Base-by-base conservation (phyloP, 176 grass and related monocot species). In the Phoenix dactylifera region DNA sequence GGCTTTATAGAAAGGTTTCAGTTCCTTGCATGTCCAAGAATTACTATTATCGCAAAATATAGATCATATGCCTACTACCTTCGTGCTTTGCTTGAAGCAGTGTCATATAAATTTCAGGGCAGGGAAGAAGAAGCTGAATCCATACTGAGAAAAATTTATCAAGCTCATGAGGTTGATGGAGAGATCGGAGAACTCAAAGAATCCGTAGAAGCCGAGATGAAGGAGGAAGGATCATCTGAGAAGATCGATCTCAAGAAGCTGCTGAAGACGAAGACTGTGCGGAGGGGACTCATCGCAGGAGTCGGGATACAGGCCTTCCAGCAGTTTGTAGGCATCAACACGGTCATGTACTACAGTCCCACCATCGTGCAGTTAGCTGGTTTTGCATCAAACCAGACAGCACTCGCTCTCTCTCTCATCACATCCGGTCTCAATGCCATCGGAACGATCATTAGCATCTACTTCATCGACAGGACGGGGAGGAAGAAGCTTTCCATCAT, bases 291-390 rank as follows among this genome's bases (percentile, higher is more conserved):
- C 0, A 48, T 89, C 18, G 90, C 90, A 44, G 90, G 87, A n/a
- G 79, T 82, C 5, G 82, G 83, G 16, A 55, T 86, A 58, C 78
- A 86, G 72, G 86, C 83, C 53, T 89, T 83, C 74, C 86, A 95
- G 69, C 86, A 89, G 73, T 82, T 95, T 57, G 86, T 95, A 44
- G 90, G 90, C 19, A 95, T 95, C 60, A 95, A 89, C 74, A 83
- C 90, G 22, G 86, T 87, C 74, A 95, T 87, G 90, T 89, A 95
- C 83, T 95, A 95, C 77, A 86, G 77, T 55, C 86, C 90, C 0
- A 89, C 83, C 4, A 95, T 95, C 29, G 86, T 87, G 26, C 90
- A 89, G 62, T 70, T 95, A 3, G 90, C 90, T 20, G 83, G 90
- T 4, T 95, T 89, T 24, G 86, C 90, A 17, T 95, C 90, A 7